Base-by-base conservation (phyloP, 805 yeast genomes). In the Candida cerambycidarum region DNA sequence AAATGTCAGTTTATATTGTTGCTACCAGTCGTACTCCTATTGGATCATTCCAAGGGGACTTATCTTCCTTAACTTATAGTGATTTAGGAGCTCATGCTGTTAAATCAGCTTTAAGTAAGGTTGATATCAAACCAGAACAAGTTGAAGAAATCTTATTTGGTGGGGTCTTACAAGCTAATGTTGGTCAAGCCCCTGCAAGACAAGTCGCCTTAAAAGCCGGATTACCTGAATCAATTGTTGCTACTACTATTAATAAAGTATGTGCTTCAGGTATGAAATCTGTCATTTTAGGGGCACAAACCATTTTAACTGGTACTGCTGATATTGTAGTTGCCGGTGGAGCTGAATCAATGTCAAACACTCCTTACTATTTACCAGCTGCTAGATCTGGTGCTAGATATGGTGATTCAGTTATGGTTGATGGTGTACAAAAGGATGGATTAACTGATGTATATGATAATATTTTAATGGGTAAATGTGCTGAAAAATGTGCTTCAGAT, bases 171-270 rank as follows among this genome's bases (percentile, higher is more conserved):
- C 87, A 86, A 59, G 98, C 97, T 50, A 88, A 88, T 58, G 83
- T 87, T 47, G 98, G 99, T 49, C 99, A 92, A 71, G 89, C 92
- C 45, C 98, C 99, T 33, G 99, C 99, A 27, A 84, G 98, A 70
- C 99, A 92, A 71, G 98, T 92, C 44, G 97, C 96, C 12, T 59
- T 92, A 52, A 84, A 82, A 58, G 85, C 98, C 14, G 98, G 98
- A 12, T 76, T 93, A 41, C 80, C 88, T 39, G 81, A 84, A 52
- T 72, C 79, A 47, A 82, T 88, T 42, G 85, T 89, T 37, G 95
- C 97, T 45, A 79, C 97, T 42, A 85, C 97, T 30, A 78, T 92
- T 53, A 93, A 93, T 79, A 92, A 92, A 73, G 98, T 93, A 44
- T 93, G 99, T 74, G 96, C 99, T 32, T 86, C 96, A 10, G 98